Evolutionary conservation across 176 grass and related monocot genomes (phyloP).

Genomic region (Triticum aestivum): DNA sequence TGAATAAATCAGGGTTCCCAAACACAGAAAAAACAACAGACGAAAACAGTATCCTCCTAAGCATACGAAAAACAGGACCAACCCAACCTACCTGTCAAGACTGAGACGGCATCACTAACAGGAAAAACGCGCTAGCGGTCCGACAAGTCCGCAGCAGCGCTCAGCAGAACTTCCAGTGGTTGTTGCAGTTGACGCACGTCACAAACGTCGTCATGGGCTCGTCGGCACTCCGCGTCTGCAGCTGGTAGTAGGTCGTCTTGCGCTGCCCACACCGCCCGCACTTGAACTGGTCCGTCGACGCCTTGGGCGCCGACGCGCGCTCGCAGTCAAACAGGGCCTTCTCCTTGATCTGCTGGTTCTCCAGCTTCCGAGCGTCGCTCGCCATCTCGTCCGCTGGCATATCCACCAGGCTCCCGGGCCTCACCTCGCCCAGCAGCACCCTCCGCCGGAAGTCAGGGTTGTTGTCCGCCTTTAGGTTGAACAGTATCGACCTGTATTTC

Average conservation of each 20-base stretch:
- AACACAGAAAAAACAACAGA: not conserved
- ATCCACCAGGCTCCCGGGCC: constrained; percentile 42
- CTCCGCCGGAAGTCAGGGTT: constrained; percentile 76
- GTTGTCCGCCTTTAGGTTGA: constrained; percentile 77
- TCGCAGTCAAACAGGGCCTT: constrained; percentile 84
- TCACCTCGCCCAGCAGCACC: constrained; percentile 65
- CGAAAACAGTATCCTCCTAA: constrained; percentile 22
- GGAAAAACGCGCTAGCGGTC: not conserved
- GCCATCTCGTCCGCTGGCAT: constrained; percentile 71
- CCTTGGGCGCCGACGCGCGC: constrained; percentile 58
- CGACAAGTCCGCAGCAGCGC: not conserved
- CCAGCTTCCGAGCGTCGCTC: constrained; percentile 64
- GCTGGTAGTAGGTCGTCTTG: constrained; percentile 77
- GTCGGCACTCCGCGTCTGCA: constrained; percentile 86
- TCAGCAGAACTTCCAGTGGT: constrained; percentile 95
- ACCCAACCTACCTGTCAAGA: constrained; percentile 13
- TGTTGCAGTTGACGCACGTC: constrained; percentile 92
- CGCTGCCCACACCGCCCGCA: constrained; percentile 77
- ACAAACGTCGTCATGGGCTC: constrained; percentile 94
- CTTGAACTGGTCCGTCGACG: constrained; percentile 86
- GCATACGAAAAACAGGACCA: constrained; percentile 30
- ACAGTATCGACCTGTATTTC: constrained; percentile 88
- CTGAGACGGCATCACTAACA: not conserved
- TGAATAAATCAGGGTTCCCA: constrained; percentile 40
- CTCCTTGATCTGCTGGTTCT: constrained; percentile 77